Evolutionary conservation across 2,329 filamentous ascomycete species (phyloP).

Genomic region (Pyrenochaeta sp.): DNA sequence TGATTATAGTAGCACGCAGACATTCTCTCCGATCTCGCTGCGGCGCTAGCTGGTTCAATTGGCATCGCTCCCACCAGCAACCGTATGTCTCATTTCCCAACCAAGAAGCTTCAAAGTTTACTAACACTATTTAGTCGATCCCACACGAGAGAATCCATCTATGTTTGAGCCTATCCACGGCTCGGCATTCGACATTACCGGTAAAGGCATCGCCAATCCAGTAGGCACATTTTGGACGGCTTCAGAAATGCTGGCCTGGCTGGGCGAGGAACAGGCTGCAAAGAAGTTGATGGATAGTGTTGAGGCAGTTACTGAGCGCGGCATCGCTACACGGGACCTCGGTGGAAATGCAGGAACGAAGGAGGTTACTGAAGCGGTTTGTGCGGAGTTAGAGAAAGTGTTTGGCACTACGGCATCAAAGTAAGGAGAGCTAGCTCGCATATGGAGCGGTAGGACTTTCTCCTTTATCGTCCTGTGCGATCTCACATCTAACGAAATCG

Average conservation of each 20-base stretch:
- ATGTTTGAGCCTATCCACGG: slow-evolving; percentile 72
- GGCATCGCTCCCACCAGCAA: slow-evolving; percentile 77
- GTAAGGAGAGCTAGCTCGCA: not conserved
- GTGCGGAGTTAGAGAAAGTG: slow-evolving; percentile 46
- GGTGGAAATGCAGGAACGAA: slow-evolving; percentile 57
- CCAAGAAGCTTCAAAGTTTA: no score
- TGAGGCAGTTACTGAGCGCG: slow-evolving; percentile 62
- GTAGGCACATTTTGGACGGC: slow-evolving; percentile 68
- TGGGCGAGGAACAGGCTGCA: slow-evolving; percentile 63
- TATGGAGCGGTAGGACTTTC: not conserved
- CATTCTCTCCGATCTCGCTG: slow-evolving; percentile 75
- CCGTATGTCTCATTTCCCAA: slow-evolving; percentile 24
- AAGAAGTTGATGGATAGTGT: slow-evolving; percentile 61
- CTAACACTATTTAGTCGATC: slow-evolving; percentile 59
- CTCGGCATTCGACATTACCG: slow-evolving; percentile 66
- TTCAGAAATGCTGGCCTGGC: slow-evolving; percentile 66
- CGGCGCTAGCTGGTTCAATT: slow-evolving; percentile 74
- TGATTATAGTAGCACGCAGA: slow-evolving; percentile 60
- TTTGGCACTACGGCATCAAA: slow-evolving; percentile 3
- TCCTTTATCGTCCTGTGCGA: not conserved
- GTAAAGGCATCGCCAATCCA: slow-evolving; percentile 65
- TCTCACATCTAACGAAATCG: not conserved
- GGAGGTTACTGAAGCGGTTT: slow-evolving; percentile 55
- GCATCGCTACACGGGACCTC: slow-evolving; percentile 63
- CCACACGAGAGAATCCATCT: slow-evolving; percentile 65